Conservation (phyloP, 2,329 filamentous ascomycete species). For the Cercospora beticola region DNA sequence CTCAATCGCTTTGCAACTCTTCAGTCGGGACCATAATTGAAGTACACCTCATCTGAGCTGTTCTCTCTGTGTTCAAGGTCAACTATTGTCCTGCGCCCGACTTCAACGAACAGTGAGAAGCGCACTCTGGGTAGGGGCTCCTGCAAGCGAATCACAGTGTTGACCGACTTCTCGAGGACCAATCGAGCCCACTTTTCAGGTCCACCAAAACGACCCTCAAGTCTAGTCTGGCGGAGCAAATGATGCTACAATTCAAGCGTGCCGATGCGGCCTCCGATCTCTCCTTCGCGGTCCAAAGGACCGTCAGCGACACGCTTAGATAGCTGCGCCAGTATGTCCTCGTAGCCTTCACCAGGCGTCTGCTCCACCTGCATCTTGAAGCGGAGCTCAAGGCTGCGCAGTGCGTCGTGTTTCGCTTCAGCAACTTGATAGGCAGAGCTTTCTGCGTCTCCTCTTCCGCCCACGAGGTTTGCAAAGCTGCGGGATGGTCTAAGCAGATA, state of each 20-base stretch:
- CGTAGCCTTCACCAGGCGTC: constrained; percentile 35
- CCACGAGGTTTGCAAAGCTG: constrained; percentile 59
- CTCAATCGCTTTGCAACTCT: not conserved
- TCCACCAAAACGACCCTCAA: not conserved
- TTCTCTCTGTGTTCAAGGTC: not conserved
- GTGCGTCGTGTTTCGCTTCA: constrained; percentile 57
- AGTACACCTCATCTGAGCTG: not conserved
- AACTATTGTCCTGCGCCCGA: not conserved
- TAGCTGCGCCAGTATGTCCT: constrained; percentile 45
- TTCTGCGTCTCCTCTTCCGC: constrained; percentile 57
- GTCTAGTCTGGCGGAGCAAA: not conserved
- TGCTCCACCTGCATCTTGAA: constrained; percentile 42
- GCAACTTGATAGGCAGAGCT: constrained; percentile 59
- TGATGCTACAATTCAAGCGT: constrained; percentile 44
- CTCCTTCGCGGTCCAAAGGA: constrained; percentile 42
- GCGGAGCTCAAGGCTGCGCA: constrained; percentile 50
- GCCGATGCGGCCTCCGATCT: constrained; percentile 47
- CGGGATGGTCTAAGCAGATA: constrained; percentile 59
- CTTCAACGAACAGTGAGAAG: not conserved
- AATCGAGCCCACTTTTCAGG: not conserved
- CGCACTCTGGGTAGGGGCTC: not conserved
- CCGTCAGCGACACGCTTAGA: constrained; percentile 45
- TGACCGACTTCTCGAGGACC: not conserved
- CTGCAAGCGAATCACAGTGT: not conserved
- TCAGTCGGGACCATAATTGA: not conserved